Base-by-base conservation (phyloP, 148 eudicot genomes). In the Talinum fruticosum region DNA sequence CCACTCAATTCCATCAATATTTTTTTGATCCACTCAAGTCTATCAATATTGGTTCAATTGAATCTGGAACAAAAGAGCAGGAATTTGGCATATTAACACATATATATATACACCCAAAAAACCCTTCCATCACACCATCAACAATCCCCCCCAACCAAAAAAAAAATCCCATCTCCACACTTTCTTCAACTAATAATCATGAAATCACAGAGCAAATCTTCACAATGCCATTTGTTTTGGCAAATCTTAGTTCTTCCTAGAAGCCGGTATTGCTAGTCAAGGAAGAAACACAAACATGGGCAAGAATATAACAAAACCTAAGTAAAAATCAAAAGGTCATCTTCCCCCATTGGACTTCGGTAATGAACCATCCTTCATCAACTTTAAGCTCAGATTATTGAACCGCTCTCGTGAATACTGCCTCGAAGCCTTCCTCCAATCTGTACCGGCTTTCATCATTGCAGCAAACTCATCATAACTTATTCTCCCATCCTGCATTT, bases 381-480 rank as follows among this genome's bases (percentile, higher is more conserved):
- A 64, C 66, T 87, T 86, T 80, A 86, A 75, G 86, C 97, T 91
- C n/a, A 91, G 88, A 78, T 75, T 90, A 32, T 86, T 91, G 71
- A 89, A 91, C 35, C 97, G 84, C 41, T 89, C 97, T 49, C 97
- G 80, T 66, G 97, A 91, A 78, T 91, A 91, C 53, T 91, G 97
- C 41, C 97, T 87, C 7, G 97, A 91, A 4, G 93, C 97, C 78
- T 91, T 91, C 77, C 97, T 91, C 97, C 97, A 91, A 76, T 91
- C 97, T 29, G 93, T 91, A 34, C 97, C 97, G 0, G 97, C 86
- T 79, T 91, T 91, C 97, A 91, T 91, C 97, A 91, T 91, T 23
- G 88, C 83, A 2, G 91, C 86, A 82, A 91, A 91, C 76, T 91
- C 97, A 28, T 88, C 97, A 29, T 87, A 91, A 79, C 93, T 91